Evolutionary conservation across 768 basidiomycete genomes (phyloP).

Genomic region (Lentinula edodes): DNA sequence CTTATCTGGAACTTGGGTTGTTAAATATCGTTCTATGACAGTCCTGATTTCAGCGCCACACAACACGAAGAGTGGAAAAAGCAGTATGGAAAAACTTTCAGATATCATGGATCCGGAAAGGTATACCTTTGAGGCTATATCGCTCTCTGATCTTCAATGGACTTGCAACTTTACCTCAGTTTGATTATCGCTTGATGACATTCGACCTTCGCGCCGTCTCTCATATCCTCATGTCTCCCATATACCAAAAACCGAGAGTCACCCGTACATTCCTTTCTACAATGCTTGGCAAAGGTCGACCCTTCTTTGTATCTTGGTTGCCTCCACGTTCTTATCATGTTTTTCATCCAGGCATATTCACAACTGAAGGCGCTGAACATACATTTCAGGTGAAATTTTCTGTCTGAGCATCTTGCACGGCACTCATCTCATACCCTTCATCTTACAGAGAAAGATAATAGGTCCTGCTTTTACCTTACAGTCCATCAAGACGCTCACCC

Average conservation of each 20-base stretch:
- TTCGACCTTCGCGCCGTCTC: conserved; percentile 44
- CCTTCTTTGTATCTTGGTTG: not conserved
- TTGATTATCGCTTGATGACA: conserved; percentile 49
- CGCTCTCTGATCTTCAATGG: not conserved
- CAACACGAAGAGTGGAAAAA: conserved; percentile 39
- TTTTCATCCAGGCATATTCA: conserved; percentile 36
- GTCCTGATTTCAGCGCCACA: conserved; percentile 35
- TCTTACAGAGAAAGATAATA: conserved; percentile 35
- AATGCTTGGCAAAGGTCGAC: conserved; percentile 42
- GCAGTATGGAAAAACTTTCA: conserved; percentile 43
- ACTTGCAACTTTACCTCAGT: conserved; percentile 20
- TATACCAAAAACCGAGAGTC: conserved; percentile 55
- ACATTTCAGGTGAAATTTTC: conserved; percentile 26
- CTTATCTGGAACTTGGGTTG: not conserved
- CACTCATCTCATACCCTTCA: not conserved
- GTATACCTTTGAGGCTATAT: conserved; percentile 19
- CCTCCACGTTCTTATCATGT: not conserved
- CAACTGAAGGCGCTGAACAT: conserved; percentile 48
- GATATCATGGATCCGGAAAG: conserved; percentile 51
- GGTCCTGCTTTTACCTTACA: conserved; percentile 45
- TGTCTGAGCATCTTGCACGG: not conserved
- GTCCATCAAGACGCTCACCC: conserved; percentile 37
- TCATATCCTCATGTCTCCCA: conserved; percentile 41
- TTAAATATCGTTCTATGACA: conserved; percentile 13
- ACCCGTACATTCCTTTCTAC: conserved; percentile 41